phyloP scores from a whole-genome alignment of 2,329 filamentous ascomycete genomes.

The Exophiala bonariae region DNA sequence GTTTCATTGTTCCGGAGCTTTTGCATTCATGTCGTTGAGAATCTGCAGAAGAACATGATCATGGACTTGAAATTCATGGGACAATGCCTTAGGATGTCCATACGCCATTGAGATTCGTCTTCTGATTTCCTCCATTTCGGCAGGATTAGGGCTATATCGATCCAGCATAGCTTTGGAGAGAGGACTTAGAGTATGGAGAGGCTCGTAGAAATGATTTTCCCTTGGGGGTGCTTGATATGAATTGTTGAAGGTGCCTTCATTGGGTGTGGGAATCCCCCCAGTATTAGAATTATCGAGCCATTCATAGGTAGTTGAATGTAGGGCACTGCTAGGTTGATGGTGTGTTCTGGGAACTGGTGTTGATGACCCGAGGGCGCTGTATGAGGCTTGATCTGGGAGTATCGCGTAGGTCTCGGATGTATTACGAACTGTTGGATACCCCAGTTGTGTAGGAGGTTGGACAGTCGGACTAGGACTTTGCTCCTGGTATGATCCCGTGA shows the following conservation, averaged over 20 bases:
- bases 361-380: not conserved
- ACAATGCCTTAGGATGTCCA: constrained; percentile 28
- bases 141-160: constrained; percentile 38
- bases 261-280: not conserved
- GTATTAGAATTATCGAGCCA: constrained; percentile 6
- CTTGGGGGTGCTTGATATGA: constrained; percentile 5
- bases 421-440: not conserved
- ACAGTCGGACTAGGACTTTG: not conserved
- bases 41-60: constrained; percentile 44
- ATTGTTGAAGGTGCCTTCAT: constrained; percentile 3
- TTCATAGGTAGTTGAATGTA: constrained; percentile 1
- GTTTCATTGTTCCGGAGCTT: not conserved
- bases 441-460: constrained; percentile 1
- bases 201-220: constrained; percentile 2
- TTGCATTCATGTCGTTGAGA: constrained; percentile 37
- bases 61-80: constrained; percentile 39
- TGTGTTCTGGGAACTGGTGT: not conserved
- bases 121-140: constrained; percentile 38
- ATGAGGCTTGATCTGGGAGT: not conserved
- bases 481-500: not conserved
- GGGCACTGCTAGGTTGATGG: not conserved
- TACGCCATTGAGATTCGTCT: constrained; percentile 37
- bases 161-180: constrained; percentile 39
- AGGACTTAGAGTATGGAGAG: constrained; percentile 35
- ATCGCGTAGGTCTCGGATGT: not conserved